phyloP scores from a whole-genome alignment of 176 grass and related monocot genomes.

The Oryza coarctata region DNA sequence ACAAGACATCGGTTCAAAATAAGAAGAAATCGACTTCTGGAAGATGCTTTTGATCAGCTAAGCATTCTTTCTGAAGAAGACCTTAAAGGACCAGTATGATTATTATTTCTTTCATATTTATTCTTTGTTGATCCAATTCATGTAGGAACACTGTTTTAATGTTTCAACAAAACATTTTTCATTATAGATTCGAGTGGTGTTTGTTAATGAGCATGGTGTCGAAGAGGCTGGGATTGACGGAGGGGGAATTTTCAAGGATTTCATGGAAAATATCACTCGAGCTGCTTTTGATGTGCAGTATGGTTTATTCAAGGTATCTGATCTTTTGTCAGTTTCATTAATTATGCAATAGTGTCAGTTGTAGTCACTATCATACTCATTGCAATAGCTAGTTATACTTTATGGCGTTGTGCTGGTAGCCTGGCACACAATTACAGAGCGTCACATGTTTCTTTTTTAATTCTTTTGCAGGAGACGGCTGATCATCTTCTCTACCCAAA shows the following conservation, averaged over 20 bases:
- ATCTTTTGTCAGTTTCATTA: constrained; percentile 19
- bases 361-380: neutral
- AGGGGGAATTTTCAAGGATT: constrained; percentile 99
- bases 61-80: constrained; percentile 81
- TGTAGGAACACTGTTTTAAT: neutral
- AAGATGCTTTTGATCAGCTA: constrained; percentile 95
- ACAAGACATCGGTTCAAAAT: constrained; percentile 84
- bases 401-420: neutral
- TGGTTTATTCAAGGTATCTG: constrained; percentile 85
- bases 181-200: constrained; percentile 82
- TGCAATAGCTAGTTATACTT: neutral
- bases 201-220: constrained; percentile 86
- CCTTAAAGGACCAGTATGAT: constrained; percentile 84
- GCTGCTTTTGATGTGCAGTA: constrained; percentile 98
- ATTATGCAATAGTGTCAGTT: neutral
- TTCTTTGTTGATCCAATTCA: constrained; percentile 21
- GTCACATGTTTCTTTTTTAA: constrained; percentile 21
- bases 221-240: constrained; percentile 99
- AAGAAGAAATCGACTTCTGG: constrained; percentile 92
- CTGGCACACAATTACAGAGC: neutral
- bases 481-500: constrained; percentile 97
- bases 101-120: constrained; percentile 11
- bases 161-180: constrained; percentile 29
- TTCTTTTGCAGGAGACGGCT: constrained; percentile 65
- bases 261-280: constrained; percentile 98